Base-by-base conservation (phyloP, 352 stramenopile species). In the Globisporangium paddicum region DNA sequence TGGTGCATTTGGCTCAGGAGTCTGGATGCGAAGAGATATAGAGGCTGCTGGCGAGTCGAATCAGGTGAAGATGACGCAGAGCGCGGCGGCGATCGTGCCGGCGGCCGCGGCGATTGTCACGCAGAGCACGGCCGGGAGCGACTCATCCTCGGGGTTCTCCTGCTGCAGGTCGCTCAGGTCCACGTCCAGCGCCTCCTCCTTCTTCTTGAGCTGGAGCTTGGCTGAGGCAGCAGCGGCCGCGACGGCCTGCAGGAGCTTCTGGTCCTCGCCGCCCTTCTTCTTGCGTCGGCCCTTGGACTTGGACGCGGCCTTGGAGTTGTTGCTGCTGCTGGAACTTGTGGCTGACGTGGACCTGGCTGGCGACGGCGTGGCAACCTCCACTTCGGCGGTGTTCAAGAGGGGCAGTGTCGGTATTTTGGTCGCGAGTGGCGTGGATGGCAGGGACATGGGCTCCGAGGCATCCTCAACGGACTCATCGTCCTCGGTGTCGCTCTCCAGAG, bases 21-120 rank as follows among this genome's bases (percentile, higher is more conserved):
- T 8, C 34, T 38, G 34, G 34, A 11, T 38, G 34, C 28, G 28
- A 54, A 28, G 30, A 28, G 34, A 55, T 34, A 23, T 35, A n/a
- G 16, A 13, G 9, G 30, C 38, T 25, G 25, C 30, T 35, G 32
- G 19, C 21, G 6, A 44, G 21, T 14, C 41, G 10, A 25, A 30
- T 73, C 42, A 85, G 25, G 65, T 83, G 66, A 84, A 86, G 58
- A 84, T 82, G 21, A 84, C 75, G 53, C 79, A 87, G 8, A 89
- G 71, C 46, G 77, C 69, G 14, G 74, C 79, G 14, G 76, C 79
- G 64, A 85, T 63, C 16, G 76, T 83, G n/a, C 72, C 72, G 30
- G 74, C 77, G 4, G 76, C 74, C 19, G 75, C 78, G 2, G 79
- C 79, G 60, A 89, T 80, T 19, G 72, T 73, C 44, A 88, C 65